Evolutionary conservation across 148 eudicot genomes (phyloP).

Genomic region (Camellia granthamiana): DNA sequence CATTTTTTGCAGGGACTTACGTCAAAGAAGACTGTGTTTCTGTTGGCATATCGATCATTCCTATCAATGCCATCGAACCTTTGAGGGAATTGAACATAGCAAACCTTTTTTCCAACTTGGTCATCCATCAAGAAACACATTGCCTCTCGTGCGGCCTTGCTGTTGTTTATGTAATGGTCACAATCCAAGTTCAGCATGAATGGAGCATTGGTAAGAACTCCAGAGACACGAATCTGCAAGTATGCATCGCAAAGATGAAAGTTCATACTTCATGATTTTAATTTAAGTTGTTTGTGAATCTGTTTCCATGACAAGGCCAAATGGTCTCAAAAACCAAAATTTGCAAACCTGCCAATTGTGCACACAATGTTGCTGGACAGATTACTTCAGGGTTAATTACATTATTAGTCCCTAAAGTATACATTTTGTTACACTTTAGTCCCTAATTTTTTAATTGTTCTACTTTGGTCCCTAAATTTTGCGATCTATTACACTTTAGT

Average conservation of each 20-base stretch:
- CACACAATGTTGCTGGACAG: background rate
- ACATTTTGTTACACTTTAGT: no score
- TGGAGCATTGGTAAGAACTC: constrained; percentile 96
- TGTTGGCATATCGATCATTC: constrained; percentile 88
- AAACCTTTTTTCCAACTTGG: constrained; percentile 84
- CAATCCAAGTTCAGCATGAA: constrained; percentile 99
- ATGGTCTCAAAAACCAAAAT: background rate
- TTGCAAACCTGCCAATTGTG: background rate
- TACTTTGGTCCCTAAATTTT: no score
- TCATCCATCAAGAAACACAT: constrained; percentile 99
- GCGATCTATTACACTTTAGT: no score
- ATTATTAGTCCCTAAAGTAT: no score
- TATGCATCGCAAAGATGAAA: constrained; percentile 2
- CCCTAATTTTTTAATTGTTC: no score
- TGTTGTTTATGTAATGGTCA: constrained; percentile 94
- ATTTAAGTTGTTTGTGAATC: background rate
- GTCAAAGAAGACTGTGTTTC: constrained; percentile 96
- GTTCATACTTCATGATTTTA: background rate
- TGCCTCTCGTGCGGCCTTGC: constrained; percentile 92
- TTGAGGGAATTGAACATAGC: constrained; percentile 96
- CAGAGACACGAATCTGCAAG: constrained; percentile 88
- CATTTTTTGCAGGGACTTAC: constrained; percentile 52
- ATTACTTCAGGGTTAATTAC: background rate
- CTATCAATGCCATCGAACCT: constrained; percentile 95
- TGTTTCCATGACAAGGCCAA: background rate